Evolutionary conservation across 441 rosid species (phyloP).

Genomic region (Erodium texanum): DNA sequence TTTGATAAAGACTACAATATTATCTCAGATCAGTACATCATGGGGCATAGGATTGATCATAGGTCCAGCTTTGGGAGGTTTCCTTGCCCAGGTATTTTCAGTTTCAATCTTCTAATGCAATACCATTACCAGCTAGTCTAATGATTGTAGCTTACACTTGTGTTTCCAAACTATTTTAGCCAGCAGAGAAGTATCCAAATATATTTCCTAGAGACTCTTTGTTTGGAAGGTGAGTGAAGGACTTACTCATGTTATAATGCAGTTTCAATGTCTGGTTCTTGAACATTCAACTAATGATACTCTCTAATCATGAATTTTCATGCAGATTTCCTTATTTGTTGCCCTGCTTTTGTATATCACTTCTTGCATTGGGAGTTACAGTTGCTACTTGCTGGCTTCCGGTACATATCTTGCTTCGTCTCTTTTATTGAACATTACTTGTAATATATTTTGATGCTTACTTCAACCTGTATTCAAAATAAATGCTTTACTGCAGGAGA

Average conservation of each 20-base stretch:
- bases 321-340: conserved; percentile 84
- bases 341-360: conserved; percentile 59
- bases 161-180: conserved; percentile 29
- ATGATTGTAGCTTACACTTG: background rate
- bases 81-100: conserved; percentile 62
- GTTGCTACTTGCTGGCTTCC: conserved; percentile 57
- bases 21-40: conserved; percentile 61
- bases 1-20: too few species aligned
- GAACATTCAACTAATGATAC: too few species aligned
- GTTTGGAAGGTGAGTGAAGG: conserved; percentile 54
- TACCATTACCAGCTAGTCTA: too few species aligned
- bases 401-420: conserved; percentile 32
- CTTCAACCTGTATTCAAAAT: background rate
- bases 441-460: too few species aligned
- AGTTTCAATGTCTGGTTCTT: background rate
- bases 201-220: conserved; percentile 57
- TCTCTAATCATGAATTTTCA: background rate
- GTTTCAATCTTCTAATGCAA: conserved; percentile 2
- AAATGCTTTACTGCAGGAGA: conserved; percentile 45
- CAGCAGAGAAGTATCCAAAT: conserved; percentile 72
- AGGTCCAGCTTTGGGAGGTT: conserved; percentile 95
- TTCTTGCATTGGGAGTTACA: conserved; percentile 51
- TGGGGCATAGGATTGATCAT: conserved; percentile 92
- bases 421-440: too few species aligned
- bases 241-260: background rate